A percentile compares a stretch with the other conserved stretches of the same genome.
Conservation (phyloP, 371 early-diverging fungal species). For the Dichotomocladium elegans region DNA sequence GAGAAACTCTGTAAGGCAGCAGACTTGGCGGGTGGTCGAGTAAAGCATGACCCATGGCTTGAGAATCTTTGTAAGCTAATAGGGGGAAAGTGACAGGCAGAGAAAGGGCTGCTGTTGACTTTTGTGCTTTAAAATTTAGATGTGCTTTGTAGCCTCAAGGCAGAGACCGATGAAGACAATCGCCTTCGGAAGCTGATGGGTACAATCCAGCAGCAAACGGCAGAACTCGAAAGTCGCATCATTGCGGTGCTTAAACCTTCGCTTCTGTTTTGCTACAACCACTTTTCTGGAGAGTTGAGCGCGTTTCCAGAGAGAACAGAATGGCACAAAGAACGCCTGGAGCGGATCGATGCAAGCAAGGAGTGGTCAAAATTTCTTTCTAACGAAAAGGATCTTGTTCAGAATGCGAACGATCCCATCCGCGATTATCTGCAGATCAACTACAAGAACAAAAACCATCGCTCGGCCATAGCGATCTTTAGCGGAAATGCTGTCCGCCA, state of each 20-base stretch:
- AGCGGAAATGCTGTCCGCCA: conserved; percentile 35
- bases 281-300: conserved; percentile 9
- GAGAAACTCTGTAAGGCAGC: conserved; percentile 26
- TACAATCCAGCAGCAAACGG: conserved; percentile 23
- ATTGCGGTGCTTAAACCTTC: conserved; percentile 19
- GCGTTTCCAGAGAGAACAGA: too few relatives aligned
- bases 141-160: conserved; percentile 31
- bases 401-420: conserved; percentile 11
- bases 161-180: conserved; percentile 42
- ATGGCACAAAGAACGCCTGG: conserved; percentile 13
- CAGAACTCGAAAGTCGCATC: conserved; percentile 20
- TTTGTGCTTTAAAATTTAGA: conserved; percentile 10
- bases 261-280: conserved; percentile 19
- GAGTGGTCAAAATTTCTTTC: conserved; percentile 33
- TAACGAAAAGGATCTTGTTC: conserved; percentile 23
- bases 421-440: conserved; percentile 33
- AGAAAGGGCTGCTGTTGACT: too few relatives aligned
- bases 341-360: conserved; percentile 17
- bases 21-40: conserved; percentile 9
- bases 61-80: conserved; percentile 39
- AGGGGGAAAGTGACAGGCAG: too few relatives aligned
- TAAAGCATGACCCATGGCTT: conserved; percentile 35
- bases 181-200: conserved; percentile 26
- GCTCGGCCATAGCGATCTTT: conserved; percentile 29
- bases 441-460: conserved; percentile 37